These are phyloP conservation scores for Nothophoma quercina DNA, from an alignment of 2,329 filamentous ascomycete species.

Conservation along the genomic window DNA sequence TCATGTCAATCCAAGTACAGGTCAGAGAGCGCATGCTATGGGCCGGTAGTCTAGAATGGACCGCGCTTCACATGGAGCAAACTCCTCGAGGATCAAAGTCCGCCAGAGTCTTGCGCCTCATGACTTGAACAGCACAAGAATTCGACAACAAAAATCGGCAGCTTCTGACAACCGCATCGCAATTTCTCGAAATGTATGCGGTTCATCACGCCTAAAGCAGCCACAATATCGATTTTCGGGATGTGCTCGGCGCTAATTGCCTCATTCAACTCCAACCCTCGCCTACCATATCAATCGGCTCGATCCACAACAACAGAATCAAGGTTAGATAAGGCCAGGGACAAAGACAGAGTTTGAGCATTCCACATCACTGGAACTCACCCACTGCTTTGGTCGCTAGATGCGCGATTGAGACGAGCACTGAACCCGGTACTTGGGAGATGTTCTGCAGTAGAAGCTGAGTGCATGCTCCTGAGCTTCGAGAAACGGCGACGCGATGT, in stretches of 20 bases:
- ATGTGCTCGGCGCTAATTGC: background rate
- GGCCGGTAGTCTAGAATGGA: too few species aligned
- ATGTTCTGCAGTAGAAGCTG: background rate
- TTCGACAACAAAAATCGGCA: background rate
- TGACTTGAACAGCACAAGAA: too few species aligned
- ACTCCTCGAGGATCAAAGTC: background rate
- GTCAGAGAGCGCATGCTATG: too few species aligned
- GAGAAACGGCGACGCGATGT: background rate
- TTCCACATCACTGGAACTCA: background rate
- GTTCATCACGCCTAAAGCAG: background rate
- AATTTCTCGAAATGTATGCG: background rate
- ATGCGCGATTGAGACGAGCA: background rate
- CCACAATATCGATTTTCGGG: background rate
- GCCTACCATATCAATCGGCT: too few species aligned
- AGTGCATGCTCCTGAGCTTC: background rate
- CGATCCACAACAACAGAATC: too few species aligned
- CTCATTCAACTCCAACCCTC: background rate
- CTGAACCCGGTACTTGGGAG: background rate
- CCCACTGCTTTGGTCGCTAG: background rate
- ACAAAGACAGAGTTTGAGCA: background rate
- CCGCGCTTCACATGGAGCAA: too few species aligned
- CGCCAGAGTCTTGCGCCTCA: too few species aligned
- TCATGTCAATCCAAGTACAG: too few species aligned
- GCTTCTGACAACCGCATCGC: background rate
- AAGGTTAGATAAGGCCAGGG: too few species aligned